Base-by-base conservation (phyloP, 2,329 filamentous ascomycete genomes). In the Colletotrichum filicis region DNA sequence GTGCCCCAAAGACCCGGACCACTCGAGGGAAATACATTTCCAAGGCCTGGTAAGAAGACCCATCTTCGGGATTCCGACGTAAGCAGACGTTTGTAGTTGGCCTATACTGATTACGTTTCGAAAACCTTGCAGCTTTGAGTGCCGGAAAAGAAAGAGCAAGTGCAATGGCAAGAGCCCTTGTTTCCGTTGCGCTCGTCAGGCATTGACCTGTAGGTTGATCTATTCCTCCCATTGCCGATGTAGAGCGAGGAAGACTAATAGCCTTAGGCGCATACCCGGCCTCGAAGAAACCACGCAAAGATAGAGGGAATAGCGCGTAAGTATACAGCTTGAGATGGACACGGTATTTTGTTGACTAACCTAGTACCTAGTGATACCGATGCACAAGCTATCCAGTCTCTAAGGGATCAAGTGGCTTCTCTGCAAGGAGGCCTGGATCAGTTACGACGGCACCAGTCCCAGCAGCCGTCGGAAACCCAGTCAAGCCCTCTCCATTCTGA, bases 61-160 rank as follows among this genome's bases (percentile, higher is more conserved):
- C 22, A 19, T 12, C 6, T 35, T 35, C 19, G 26, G 8, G 5
- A 14, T 22, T 56, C 7, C 2, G 6, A 2, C 28, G 22, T 24
- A 6, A 24, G 24, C 8, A 30, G 9, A 3, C 24, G 14, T 2
- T 16, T 1, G 6, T 16, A 0, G 26, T 19, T 8, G 37, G 3
- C 16, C 56, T 71, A n/a, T 22, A 49, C 19, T 49, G 42, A 49
- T 49, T 49, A 72, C 52, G 5, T 37, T 22, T n/a, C 28, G 16
- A 28, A 26, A n/a, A 5, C 19, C n/a, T 19, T 30, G 16, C 53
- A 73, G 70, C 26, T 56, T 49, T 26, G 70, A 73, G 42, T 73
- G 70, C 32, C 52, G 70, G 24, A 73, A 70, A 55, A 53, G 70
- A n/a, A 73, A 73, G 46, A 73, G 70, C 70, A 73, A 70, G 24